Conservation (phyloP, 495 filamentous ascomycete genomes). For the Darksidea phi region DNA sequence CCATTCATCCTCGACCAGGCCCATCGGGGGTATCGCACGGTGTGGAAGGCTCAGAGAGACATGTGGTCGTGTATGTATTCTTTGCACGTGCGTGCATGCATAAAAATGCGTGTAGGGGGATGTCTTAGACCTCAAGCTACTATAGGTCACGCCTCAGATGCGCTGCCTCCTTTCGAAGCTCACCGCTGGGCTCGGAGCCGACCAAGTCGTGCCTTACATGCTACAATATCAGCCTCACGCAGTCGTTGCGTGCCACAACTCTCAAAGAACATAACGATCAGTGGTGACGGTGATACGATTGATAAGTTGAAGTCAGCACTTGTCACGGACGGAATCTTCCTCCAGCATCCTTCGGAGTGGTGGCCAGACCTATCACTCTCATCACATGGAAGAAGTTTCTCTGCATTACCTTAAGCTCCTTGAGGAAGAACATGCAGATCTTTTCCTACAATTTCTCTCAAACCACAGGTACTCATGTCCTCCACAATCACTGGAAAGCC, state of each 20-base stretch:
- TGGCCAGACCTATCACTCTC: slow-evolving; percentile 3
- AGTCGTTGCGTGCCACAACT: slow-evolving; percentile 10
- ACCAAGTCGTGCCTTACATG: not conserved
- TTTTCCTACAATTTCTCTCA: too few relatives aligned
- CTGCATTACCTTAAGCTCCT: not conserved
- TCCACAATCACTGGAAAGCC: too few relatives aligned
- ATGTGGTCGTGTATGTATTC: too few relatives aligned
- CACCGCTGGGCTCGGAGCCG: slow-evolving; percentile 13
- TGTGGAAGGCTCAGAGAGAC: too few relatives aligned
- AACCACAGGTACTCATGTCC: too few relatives aligned
- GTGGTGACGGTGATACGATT: slow-evolving; percentile 3
- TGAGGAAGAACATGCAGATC: not conserved
- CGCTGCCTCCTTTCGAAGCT: not conserved
- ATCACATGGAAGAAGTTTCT: not conserved
- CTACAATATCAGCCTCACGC: not conserved
- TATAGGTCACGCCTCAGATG: slow-evolving; percentile 15
- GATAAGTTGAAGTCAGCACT: not conserved
- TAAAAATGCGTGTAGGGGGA: too few relatives aligned
- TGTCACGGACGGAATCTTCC: not conserved
- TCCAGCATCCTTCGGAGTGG: not conserved
- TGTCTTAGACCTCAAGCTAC: not conserved
- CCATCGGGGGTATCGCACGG: too few relatives aligned
- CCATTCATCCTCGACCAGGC: too few relatives aligned
- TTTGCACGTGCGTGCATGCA: too few relatives aligned
- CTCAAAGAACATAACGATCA: slow-evolving; percentile 2